phyloP scores from a whole-genome alignment of 345 rosid genomes.

The Euclidium syriacum region DNA sequence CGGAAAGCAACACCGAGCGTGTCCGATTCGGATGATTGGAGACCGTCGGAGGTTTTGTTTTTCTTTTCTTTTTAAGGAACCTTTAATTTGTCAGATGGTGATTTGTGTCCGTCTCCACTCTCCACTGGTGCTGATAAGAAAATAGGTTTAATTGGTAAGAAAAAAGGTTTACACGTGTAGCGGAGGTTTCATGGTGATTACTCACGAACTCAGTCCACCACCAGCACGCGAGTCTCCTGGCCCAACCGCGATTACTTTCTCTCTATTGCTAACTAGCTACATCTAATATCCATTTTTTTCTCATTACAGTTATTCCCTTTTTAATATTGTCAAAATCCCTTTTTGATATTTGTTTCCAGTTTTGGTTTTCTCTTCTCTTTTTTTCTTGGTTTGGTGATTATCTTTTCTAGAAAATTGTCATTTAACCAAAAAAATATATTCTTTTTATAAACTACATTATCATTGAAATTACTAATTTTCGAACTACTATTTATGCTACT shows the following conservation, averaged over 20 bases:
- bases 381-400: background rate
- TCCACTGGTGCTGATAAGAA: background rate
- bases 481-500: no score
- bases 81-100: slow-evolving; percentile 3
- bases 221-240: slow-evolving; percentile 28
- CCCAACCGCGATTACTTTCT: slow-evolving; percentile 5
- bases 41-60: background rate
- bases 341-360: no score
- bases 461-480: no score
- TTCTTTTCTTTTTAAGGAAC: no score
- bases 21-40: background rate
- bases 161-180: slow-evolving; percentile 25
- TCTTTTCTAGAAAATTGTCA: no score
- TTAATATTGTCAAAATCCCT: background rate
- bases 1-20: background rate
- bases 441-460: no score
- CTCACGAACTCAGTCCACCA: slow-evolving; percentile 18
- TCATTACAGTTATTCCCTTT: background rate
- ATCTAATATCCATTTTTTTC: background rate
- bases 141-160: background rate
- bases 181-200: slow-evolving; percentile 11
- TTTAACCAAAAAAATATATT: background rate
- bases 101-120: slow-evolving; percentile 12
- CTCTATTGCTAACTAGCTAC: background rate
- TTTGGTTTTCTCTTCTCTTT: background rate